These are phyloP conservation scores for Smittium culicis DNA, from an alignment of 371 early-diverging fungal genomes.

Conservation along the genomic window DNA sequence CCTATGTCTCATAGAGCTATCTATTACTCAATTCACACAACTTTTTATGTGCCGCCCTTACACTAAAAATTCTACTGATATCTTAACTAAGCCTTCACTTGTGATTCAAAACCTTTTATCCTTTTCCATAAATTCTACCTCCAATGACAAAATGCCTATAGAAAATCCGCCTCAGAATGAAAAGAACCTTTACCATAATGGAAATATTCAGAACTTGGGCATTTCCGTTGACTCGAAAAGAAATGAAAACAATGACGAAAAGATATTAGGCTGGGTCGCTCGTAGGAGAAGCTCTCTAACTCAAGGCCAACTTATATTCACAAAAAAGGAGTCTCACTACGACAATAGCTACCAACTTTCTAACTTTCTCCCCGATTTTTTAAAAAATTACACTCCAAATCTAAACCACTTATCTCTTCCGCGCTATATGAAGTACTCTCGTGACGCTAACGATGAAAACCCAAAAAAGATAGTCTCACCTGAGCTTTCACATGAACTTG, in stretches of 20 bases:
- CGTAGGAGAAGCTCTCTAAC: not conserved
- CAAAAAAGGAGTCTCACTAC: not conserved
- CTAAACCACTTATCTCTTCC: not conserved
- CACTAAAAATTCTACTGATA: not conserved
- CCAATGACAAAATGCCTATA: too few species aligned
- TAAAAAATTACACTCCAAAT: not conserved
- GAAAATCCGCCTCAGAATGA: too few species aligned
- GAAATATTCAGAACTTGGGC: too few species aligned
- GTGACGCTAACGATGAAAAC: too few species aligned
- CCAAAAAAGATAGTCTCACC: too few species aligned
- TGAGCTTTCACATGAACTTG: too few species aligned
- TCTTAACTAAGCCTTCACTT: not conserved
- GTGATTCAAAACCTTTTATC: not conserved
- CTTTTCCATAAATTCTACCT: not conserved
- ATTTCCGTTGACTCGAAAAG: not conserved
- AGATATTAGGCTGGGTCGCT: not conserved
- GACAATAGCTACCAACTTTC: not conserved
- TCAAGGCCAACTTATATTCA: not conserved
- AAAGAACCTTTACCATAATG: too few species aligned
- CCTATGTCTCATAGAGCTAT: not conserved
- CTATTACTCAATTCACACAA: not conserved
- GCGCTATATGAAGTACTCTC: too few species aligned
- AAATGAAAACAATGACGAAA: not conserved
- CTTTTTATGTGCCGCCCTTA: not conserved
- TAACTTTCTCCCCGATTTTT: not conserved